Evolutionary conservation across 805 yeast species (phyloP).

Genomic region (Saccharomyces mikatae): DNA sequence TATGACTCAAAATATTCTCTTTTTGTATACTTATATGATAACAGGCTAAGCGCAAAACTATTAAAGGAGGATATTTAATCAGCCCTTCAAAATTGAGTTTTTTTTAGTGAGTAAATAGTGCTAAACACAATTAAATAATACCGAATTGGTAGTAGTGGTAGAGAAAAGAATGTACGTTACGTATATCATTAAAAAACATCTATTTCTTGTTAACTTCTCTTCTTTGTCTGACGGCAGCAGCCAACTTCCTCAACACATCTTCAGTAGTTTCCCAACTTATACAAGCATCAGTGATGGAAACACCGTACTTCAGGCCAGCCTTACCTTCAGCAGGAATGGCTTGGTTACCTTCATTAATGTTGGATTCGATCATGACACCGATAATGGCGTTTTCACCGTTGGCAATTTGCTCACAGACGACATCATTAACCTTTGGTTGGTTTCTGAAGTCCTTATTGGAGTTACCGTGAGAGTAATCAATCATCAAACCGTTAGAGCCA

Average conservation of each 20-base stretch:
- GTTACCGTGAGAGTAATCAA: conserved; percentile 97
- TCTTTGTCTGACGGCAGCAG: conserved; percentile 78
- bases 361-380: conserved; percentile 94
- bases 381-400: conserved; percentile 72
- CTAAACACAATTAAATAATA: neutral
- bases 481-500: conserved; percentile 56
- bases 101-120: neutral
- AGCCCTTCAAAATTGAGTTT: neutral
- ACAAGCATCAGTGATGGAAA: conserved; percentile 95
- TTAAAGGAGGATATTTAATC: neutral
- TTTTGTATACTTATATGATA: neutral
- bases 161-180: neutral
- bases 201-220: conserved; percentile 38
- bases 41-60: neutral
- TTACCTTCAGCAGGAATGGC: conserved; percentile 56
- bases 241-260: conserved; percentile 65
- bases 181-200: conserved; percentile 3
- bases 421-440: conserved; percentile 86
- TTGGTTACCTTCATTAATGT: conserved; percentile 88
- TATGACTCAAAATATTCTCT: neutral
- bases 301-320: conserved; percentile 75
- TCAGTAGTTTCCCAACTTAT: conserved; percentile 88
- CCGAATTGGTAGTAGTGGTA: neutral
- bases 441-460: conserved; percentile 88
- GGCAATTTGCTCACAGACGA: conserved; percentile 74